phyloP scores from a whole-genome alignment of 345 rosid genomes.

The Conringia planisiliqua region DNA sequence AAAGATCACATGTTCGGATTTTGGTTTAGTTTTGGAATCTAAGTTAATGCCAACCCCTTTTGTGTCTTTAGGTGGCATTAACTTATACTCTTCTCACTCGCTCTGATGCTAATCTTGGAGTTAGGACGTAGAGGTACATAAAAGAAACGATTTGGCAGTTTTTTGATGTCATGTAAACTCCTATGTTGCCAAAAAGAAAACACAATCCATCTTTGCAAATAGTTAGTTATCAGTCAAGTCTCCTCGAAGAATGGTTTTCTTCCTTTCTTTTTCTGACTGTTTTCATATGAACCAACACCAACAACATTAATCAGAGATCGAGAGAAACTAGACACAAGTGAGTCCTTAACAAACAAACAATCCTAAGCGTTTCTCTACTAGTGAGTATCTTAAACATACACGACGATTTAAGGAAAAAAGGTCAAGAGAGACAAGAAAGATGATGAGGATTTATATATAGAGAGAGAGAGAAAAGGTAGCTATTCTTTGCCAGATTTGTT shows the following conservation, averaged over 20 bases:
- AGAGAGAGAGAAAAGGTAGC: not conserved
- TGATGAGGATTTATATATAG: not conserved
- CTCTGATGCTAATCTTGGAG: not conserved
- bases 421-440: not conserved
- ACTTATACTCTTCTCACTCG: not conserved
- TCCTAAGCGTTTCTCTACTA: slow-evolving; percentile 17
- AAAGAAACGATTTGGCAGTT: not conserved
- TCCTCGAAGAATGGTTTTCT: not conserved
- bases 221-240: not conserved
- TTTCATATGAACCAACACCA: not conserved
- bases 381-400: not conserved
- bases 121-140: slow-evolving; percentile 6
- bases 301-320: not conserved
- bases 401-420: not conserved
- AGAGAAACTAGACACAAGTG: slow-evolving; percentile 22
- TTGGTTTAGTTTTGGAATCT: slow-evolving; percentile 6
- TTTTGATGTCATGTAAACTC: not conserved
- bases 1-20: not conserved
- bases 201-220: slow-evolving; percentile 1
- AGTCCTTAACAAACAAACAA: slow-evolving; percentile 21
- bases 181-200: not conserved
- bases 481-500: slow-evolving; percentile 64
- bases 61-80: slow-evolving; percentile 5
- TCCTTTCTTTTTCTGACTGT: not conserved
- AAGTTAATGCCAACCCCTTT: not conserved